Evolutionary conservation across 768 basidiomycete genomes (phyloP).

Genomic region (Crassisporium funariophilum): DNA sequence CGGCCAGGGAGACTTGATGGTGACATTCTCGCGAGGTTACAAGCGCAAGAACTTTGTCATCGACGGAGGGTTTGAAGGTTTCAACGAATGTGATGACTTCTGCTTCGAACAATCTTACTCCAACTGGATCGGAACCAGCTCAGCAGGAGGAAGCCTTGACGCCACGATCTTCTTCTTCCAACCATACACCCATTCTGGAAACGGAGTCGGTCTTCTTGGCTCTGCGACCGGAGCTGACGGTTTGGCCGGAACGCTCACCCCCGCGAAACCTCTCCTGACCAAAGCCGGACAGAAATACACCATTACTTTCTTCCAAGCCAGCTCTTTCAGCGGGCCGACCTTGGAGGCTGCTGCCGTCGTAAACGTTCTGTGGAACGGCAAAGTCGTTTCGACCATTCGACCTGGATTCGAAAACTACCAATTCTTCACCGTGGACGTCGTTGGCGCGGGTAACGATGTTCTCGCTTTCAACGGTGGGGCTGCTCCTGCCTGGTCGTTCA

Average conservation of each 20-base stretch:
- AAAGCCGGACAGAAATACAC: slow-evolving; percentile 38
- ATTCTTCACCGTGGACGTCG: slow-evolving; percentile 37
- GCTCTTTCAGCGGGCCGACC: slow-evolving; percentile 35
- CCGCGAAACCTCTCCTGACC: slow-evolving; percentile 33
- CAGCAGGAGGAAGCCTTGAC: slow-evolving; percentile 38
- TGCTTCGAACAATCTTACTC: slow-evolving; percentile 39
- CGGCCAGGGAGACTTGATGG: slow-evolving; percentile 46
- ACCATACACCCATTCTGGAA: slow-evolving; percentile 42
- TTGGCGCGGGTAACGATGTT: slow-evolving; percentile 36
- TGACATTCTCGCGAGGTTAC: slow-evolving; percentile 51
- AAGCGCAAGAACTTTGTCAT: slow-evolving; percentile 36
- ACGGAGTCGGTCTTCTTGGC: slow-evolving; percentile 43
- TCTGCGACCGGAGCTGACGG: slow-evolving; percentile 40
- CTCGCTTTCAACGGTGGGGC: slow-evolving; percentile 44
- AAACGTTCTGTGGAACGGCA: slow-evolving; percentile 47
- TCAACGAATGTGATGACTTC: slow-evolving; percentile 38
- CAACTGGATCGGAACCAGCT: slow-evolving; percentile 43
- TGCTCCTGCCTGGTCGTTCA: slow-evolving; percentile 51
- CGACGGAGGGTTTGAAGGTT: slow-evolving; percentile 49
- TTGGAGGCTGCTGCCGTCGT: slow-evolving; percentile 38
- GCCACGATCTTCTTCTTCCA: slow-evolving; percentile 46
- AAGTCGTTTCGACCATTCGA: slow-evolving; percentile 30
- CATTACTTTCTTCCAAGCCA: slow-evolving; percentile 45
- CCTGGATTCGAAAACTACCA: slow-evolving; percentile 42
- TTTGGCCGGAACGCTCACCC: slow-evolving; percentile 40